phyloP scores from a whole-genome alignment of 208 protist genomes.

The Plasmodiophora brassicae region DNA sequence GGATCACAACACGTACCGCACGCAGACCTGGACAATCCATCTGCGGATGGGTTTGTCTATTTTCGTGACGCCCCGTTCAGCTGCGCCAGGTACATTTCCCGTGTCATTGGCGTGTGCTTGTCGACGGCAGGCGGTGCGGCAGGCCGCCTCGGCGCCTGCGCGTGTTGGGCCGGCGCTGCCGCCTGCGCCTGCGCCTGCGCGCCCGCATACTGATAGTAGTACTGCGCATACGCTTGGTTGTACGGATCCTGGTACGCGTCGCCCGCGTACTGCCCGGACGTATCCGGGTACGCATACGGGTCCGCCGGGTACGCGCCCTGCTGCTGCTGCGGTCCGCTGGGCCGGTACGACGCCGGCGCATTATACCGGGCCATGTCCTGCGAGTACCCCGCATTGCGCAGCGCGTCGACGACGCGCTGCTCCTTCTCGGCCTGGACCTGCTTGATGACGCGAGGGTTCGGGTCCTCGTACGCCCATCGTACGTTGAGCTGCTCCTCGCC shows the following conservation, averaged over 20 bases:
- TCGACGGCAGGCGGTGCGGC: not conserved
- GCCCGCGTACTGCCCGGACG: not conserved
- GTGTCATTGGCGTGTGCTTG: not conserved
- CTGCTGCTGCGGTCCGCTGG: not conserved
- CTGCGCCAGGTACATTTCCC: slow-evolving; percentile 9
- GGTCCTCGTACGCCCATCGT: not conserved
- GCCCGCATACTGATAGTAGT: not conserved
- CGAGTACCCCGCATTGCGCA: not conserved
- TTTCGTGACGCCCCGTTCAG: too few relatives aligned
- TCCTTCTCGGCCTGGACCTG: slow-evolving; percentile 20
- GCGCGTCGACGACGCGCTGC: slow-evolving; percentile 6
- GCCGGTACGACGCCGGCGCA: not conserved
- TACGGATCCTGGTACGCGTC: not conserved
- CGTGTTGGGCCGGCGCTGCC: not conserved
- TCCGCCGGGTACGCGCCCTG: not conserved
- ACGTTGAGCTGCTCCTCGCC: slow-evolving; percentile 21
- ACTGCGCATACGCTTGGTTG: not conserved
- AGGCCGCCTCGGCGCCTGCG: not conserved
- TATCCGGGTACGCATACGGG: not conserved
- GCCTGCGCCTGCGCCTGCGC: not conserved
- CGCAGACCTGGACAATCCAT: too few relatives aligned
- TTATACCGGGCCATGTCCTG: slow-evolving; percentile 3
- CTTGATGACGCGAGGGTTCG: slow-evolving; percentile 22
- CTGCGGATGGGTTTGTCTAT: too few relatives aligned
- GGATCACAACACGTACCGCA: too few relatives aligned